Base-by-base conservation (phyloP, 768 basidiomycete genomes). In the Mycena epipterygia region DNA sequence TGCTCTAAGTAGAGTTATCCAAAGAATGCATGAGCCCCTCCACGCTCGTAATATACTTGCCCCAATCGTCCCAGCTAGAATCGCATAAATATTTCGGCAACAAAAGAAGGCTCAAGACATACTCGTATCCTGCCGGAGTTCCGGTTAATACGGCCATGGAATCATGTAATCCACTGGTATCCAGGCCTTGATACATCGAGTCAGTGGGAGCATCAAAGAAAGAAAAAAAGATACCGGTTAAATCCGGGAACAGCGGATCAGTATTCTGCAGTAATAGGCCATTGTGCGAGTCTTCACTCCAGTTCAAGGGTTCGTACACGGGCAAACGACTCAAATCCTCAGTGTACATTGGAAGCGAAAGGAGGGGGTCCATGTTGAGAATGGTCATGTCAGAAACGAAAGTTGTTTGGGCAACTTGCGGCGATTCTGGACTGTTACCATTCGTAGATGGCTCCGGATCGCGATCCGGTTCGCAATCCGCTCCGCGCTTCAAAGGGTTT, bases 31-130 rank as follows among this genome's bases (percentile, higher is more conserved):
- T 70, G 21, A 73, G 59, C 46, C 62, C 72, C 25, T 73, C 68
- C 19, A 73, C 51, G 29, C 29, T 73, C 23, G 46, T 58, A 12
- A 73, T 57, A 63, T 73, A 73, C 37, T 73, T 73, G 13, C 64
- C 64, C 72, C 72, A 73, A 48, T 70, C 55, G 25, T 67, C 60
- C 72, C 72, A 73, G 46, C 72, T 73, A 59, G 17, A 55, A 56
- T 5, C 3, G n/a, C 14, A 27, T 67, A 9, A 63, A 16, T 35
- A 55, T 27, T 3, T 21, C 27, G 13, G n/a, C 23, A 52, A 23
- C 2, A 14, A 23, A 6, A 27, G 32, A 23, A 49, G 23, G n/a
- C 3, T 5, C 30, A 14, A 42, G 7, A 70, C 72, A 41, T 60
- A 73, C 72, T 69, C 72, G 39, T 70, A 73, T 13, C 72, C 68